Evolutionary conservation across 176 grass and related monocot species (phyloP).

Genomic region (Oryza meridionalis): DNA sequence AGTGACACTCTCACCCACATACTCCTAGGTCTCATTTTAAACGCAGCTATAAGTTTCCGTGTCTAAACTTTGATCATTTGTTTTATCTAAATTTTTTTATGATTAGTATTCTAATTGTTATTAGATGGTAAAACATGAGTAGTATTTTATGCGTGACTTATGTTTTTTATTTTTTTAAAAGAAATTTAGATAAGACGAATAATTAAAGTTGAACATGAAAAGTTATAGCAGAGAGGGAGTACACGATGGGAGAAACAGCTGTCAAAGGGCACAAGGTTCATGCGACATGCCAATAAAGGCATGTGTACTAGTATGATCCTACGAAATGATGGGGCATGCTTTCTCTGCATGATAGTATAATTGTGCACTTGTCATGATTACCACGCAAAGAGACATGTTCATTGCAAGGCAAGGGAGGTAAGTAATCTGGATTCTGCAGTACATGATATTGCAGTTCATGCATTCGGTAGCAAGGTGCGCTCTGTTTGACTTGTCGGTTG

Average conservation of each 20-base stretch:
- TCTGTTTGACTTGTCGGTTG: not conserved
- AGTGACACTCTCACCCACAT: not conserved
- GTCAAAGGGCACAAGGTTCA: constrained; percentile 16
- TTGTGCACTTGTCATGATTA: constrained; percentile 27
- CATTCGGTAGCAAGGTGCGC: not conserved
- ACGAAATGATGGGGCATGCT: constrained; percentile 24
- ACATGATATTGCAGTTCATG: not conserved
- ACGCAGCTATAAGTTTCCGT: no score
- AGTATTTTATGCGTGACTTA: no score
- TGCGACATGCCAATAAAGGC: constrained; percentile 38
- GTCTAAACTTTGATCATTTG: no score
- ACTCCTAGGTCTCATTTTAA: no score
- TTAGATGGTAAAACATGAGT: no score
- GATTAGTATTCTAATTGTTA: no score
- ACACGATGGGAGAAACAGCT: not conserved
- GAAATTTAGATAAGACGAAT: no score
- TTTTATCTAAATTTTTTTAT: no score
- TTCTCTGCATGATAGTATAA: not conserved
- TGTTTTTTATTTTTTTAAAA: no score
- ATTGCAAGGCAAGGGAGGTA: constrained; percentile 21
- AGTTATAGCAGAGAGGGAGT: no score
- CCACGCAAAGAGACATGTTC: constrained; percentile 9
- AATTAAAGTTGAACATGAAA: no score
- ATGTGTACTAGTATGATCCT: not conserved
- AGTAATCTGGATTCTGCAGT: not conserved